A percentile compares a stretch with the other conserved stretches of the same genome.
Evolutionary conservation across 192 early-diverging fungal species (phyloP).

Genomic region (Gaertneriomyces semiglobifer): DNA sequence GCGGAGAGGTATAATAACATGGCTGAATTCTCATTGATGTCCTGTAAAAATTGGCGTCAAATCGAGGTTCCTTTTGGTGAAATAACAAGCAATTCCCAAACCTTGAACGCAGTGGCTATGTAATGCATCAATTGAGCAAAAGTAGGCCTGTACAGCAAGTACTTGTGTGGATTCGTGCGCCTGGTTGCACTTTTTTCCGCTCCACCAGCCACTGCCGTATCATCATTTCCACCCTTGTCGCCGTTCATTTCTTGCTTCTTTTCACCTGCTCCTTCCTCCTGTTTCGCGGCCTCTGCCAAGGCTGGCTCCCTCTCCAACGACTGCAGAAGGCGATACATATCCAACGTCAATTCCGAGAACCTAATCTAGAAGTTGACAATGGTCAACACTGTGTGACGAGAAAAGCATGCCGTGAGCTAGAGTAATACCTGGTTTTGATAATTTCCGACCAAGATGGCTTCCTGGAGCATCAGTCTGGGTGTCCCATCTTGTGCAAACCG

Average conservation of each 20-base stretch:
- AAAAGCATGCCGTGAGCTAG: not conserved
- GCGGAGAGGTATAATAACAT: conserved; percentile 89
- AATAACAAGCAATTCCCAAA: conserved; percentile 21
- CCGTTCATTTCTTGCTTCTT: conserved; percentile 9
- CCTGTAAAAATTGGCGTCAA: conserved; percentile 40
- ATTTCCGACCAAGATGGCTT: conserved; percentile 95
- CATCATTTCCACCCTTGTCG: conserved; percentile 36
- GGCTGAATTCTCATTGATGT: conserved; percentile 81
- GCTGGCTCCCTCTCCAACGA: conserved; percentile 80
- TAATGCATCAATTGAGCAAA: conserved; percentile 90
- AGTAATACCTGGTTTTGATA: conserved; percentile 72
- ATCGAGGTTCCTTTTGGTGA: conserved; percentile 1
- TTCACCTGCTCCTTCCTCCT: not conserved
- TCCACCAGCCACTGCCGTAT: conserved; percentile 33
- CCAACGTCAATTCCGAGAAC: conserved; percentile 93
- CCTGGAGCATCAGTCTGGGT: conserved; percentile 70
- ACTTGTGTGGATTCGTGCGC: conserved; percentile 84
- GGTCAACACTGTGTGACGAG: not conserved
- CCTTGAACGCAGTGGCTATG: conserved; percentile 88
- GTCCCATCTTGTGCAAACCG: conserved; percentile 60
- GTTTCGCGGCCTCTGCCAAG: conserved; percentile 1
- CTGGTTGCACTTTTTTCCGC: conserved; percentile 35
- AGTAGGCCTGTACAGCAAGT: conserved; percentile 86
- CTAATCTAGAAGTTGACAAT: conserved; percentile 60
- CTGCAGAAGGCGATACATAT: conserved; percentile 95